Evolutionary conservation across 306 rosid genomes (phyloP), one percentile per base, ranked within the genome.

Genomic region (Cajanus cajan): DNA sequence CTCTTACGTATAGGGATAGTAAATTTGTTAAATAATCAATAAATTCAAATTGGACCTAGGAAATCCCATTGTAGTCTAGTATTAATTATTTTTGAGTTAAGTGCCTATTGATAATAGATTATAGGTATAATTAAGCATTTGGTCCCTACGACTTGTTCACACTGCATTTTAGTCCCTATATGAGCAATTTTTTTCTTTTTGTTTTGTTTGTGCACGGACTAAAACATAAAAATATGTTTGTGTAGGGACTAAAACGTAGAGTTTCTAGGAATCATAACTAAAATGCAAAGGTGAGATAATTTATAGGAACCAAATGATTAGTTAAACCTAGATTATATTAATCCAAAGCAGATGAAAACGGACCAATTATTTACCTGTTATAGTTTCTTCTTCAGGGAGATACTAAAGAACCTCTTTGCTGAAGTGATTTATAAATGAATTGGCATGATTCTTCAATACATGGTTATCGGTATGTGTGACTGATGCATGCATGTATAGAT

Each of bases 361-460:
- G 40, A 47, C 15, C 21, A 61, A 61, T 59, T 43, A 45, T 43
- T 50, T 36, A 43, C 45, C 59, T 39, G 8, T 25, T 68, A n/a
- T 68, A 11, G 34, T 16, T 25, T n/a, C 33, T 68, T 34, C 50
- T 33, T 16, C 19, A 4, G 33, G 44, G 0, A 25, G 55, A 67
- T 55, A 16, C 16, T n/a, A 40, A 39, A 62, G 54, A 52, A 77
- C 9, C 69, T 48, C 2, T 54, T 78, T 83, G 28, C 63, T 59
- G 6, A 66, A 45, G 51, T 50, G 68, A 50, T 55, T 21, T 64
- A 6, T 47, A 28, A 58, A 12, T 9, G 31, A 39, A 64, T 22
- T 77, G 37, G 1, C 43, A 66, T 11, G 33, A 25, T 77, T 79
- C 83, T 75, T 44, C 12, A 57, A 44, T 44, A 51, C 71, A 19